These are phyloP conservation scores for Periconia sp. DNA, from an alignment of 2,329 filamentous ascomycete species.

Conservation along the genomic window DNA sequence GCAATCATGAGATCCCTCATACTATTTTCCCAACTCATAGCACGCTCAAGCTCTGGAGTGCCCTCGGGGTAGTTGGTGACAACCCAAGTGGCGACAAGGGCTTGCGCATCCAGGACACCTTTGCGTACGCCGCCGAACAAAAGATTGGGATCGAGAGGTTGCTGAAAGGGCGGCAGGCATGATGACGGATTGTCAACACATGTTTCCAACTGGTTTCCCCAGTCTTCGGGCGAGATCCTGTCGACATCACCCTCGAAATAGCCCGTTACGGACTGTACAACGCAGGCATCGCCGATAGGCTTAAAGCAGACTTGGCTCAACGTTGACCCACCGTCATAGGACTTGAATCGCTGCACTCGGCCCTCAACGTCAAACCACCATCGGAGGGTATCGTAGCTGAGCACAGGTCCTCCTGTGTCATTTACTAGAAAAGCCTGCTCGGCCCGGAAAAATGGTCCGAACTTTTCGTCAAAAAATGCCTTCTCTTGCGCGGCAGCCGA, in stretches of 20 bases:
- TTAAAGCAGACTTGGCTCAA: constrained; percentile 93
- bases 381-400: constrained; percentile 84
- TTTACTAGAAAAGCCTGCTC: constrained; percentile 96
- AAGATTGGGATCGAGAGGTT: constrained; percentile 84
- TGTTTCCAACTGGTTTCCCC: constrained; percentile 73
- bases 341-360: constrained; percentile 74
- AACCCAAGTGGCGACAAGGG: constrained; percentile 93
- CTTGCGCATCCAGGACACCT: constrained; percentile 72
- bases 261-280: constrained; percentile 88
- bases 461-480: constrained; percentile 88
- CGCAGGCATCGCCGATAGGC: constrained; percentile 85
- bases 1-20: constrained; percentile 75
- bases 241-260: constrained; percentile 78
- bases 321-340: constrained; percentile 69
- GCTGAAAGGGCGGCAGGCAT: constrained; percentile 87
- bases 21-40: constrained; percentile 88
- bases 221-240: constrained; percentile 67
- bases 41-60: constrained; percentile 70
- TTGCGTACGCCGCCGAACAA: constrained; percentile 81
- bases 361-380: constrained; percentile 96
- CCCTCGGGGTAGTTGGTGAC: constrained; percentile 84
- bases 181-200: constrained; percentile 79
- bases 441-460: constrained; percentile 93
- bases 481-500: constrained; percentile 93
- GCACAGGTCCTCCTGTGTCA: constrained; percentile 78